Evolutionary conservation across 1,284 basidiomycete species (phyloP), one percentile per base, ranked within the genome.

Genomic region (Trichosporon sp.): DNA sequence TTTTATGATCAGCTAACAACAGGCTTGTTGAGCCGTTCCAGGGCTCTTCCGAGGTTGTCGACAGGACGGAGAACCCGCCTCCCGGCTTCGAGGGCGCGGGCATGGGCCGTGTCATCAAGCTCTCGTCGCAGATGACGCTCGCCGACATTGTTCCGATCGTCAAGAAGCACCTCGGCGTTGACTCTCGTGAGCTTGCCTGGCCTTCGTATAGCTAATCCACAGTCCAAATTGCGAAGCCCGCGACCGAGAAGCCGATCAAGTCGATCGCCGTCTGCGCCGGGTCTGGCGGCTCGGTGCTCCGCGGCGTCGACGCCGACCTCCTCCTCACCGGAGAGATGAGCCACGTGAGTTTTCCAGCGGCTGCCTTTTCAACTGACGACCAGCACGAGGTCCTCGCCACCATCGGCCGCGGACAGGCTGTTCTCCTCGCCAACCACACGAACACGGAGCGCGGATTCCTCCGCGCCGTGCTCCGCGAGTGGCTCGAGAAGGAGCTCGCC

Each of bases 251-350:
- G 38, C 67, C 73, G 7, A 72, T 76, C 66, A 75, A 72, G 75
- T 76, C 76, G 31, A 87, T 95, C 68, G 92, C 91, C 62, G 89
- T 96, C 68, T 95, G 93, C 80, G 93, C 92, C 34, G 93, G 93
- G 31, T 89, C 65, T 64, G 78, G 78, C 32, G 91, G 88, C 1
- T 89, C 89, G 56, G 85, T 93, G 81, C 86, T 96, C 47, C 80
- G 86, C 51, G 89, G 87, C 64, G 86, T 88, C 67, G 83, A 87
- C 35, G 92, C 92, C 53, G 92, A 95, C 79, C 87, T 93, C 29
- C 92, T 92, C 79, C 86, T 93, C 75, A 96, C 93, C 1, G 93
- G 93, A n/a, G 93, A 95, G 82, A 93, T 95, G 92, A 82, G 87
- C 29, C 93, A 95, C 82, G 92, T 92, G 81, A 71, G 89, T 76